phyloP scores from a whole-genome alignment of 345 rosid species.

The Citrus unshiu region DNA sequence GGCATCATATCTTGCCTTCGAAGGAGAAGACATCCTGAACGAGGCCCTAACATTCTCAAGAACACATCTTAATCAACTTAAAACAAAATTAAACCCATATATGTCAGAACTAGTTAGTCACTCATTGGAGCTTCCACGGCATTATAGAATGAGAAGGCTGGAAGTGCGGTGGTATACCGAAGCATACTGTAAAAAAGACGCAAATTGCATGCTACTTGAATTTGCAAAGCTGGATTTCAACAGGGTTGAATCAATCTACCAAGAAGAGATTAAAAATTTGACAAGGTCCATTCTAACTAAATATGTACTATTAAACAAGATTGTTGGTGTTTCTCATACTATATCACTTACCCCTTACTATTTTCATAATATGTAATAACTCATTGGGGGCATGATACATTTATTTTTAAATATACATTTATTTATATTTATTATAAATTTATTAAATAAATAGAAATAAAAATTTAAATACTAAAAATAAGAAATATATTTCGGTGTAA shows the following conservation, averaged over 20 bases:
- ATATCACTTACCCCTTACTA: too few relatives aligned
- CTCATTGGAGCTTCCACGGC: conserved; percentile 40
- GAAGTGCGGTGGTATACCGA: conserved; percentile 42
- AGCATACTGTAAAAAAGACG: conserved; percentile 8
- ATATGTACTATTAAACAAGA: too few relatives aligned
- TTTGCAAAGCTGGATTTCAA: conserved; percentile 46
- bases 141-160: conserved; percentile 22
- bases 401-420: too few relatives aligned
- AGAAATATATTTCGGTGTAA: too few relatives aligned
- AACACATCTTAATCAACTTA: conserved; percentile 10
- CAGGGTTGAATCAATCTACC: conserved; percentile 28
- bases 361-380: too few relatives aligned
- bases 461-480: too few relatives aligned
- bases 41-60: conserved; percentile 16
- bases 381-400: too few relatives aligned
- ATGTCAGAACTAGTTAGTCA: conserved; percentile 21
- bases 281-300: conserved; percentile 15
- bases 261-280: conserved; percentile 29
- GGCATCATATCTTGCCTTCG: conserved; percentile 31
- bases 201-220: conserved; percentile 21
- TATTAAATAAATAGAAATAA: too few relatives aligned
- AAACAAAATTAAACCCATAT: background rate
- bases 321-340: too few relatives aligned
- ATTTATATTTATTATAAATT: too few relatives aligned
- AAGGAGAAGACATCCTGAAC: conserved; percentile 35